Evolutionary conservation across 2,329 filamentous ascomycete genomes (phyloP).

Genomic region (Claviceps paspali): DNA sequence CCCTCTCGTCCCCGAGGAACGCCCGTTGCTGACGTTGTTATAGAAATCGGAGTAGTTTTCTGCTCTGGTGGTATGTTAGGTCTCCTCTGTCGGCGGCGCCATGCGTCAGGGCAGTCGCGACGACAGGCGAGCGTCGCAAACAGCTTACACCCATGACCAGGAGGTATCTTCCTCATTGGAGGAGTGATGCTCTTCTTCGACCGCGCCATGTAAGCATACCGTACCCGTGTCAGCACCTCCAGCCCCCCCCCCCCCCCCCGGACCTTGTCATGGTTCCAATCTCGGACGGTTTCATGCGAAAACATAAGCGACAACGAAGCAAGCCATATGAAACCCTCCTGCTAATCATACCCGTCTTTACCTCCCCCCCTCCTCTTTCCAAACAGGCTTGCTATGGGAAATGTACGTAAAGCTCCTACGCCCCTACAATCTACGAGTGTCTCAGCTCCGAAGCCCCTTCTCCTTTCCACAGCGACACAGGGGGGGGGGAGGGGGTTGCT

Average conservation of each 20-base stretch:
- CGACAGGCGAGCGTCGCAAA: too few relatives aligned
- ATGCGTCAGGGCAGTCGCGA: too few relatives aligned
- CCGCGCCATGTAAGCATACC: constrained; percentile 63
- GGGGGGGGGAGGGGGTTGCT: not conserved
- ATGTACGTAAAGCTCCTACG: constrained; percentile 37
- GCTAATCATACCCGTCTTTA: not conserved
- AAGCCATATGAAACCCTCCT: not conserved
- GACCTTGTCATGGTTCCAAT: not conserved
- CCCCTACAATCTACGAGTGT: not conserved
- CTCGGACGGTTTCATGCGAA: too few relatives aligned
- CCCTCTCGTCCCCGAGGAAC: too few relatives aligned
- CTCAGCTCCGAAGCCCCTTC: not conserved
- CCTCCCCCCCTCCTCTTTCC: too few relatives aligned
- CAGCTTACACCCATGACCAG: constrained; percentile 27
- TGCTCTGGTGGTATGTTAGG: constrained; percentile 79
- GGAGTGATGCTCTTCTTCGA: constrained; percentile 97
- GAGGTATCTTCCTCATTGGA: constrained; percentile 85
- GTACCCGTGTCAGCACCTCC: too few relatives aligned
- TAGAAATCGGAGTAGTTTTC: constrained; percentile 94
- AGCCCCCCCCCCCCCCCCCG: too few relatives aligned
- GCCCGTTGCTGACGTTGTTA: constrained; percentile 9
- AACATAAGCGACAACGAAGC: not conserved
- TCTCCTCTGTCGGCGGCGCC: constrained; percentile 1
- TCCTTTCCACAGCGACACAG: constrained; percentile 3
- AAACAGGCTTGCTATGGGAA: constrained; percentile 86